Evolutionary conservation across 495 filamentous ascomycete species (phyloP), one percentile per base, ranked within the genome.

Genomic region (Pseudotulostoma volvatum): DNA sequence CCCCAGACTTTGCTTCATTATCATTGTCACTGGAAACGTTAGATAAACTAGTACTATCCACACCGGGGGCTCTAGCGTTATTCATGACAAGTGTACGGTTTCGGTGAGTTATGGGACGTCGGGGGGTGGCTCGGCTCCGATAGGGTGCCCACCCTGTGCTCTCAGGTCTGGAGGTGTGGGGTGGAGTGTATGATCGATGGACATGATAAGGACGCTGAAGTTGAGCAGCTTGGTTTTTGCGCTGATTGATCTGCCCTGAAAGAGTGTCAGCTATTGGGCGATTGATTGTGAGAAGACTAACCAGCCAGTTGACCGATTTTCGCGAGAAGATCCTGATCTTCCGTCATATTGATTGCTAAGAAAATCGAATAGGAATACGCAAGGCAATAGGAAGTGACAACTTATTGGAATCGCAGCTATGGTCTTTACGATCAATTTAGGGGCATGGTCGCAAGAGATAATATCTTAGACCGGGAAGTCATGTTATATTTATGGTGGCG

Each of bases 201-300:
- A 46, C 43, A 15, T 42, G 42, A 4, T 55, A 53, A 20, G 53
- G 37, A 40, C 55, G 33, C 16, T 52, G 42, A n/a, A 48, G 25
- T 5, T 60, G 47, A 21, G 57, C 43, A 14, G 65, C 60, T 44
- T 81, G 73, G 35, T 71, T 79, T 48, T 81, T 87, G 60, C 84
- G 79, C 34, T 77, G 77, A 57, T 87, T 85, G 57, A 93, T 92
- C 55, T 79, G 78, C 47, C 81, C 81, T 84, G 44, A 9, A 31
- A 31, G 18, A 19, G 21, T 18, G 8, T 21, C 23, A 7, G 28
- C 11, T 14, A 19, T 3, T 16, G 11, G 23, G 5, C 23, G 9
- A n/a, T 31, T 31, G 14, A 7, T 2, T 36, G 7, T 7, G 36
- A 35, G 45, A 41, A 31, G 18, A 60, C 68, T 52, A 57, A 84